These are phyloP conservation scores for Citrullus amarus DNA, from an alignment of 306 rosid species.

Conservation along the genomic window DNA sequence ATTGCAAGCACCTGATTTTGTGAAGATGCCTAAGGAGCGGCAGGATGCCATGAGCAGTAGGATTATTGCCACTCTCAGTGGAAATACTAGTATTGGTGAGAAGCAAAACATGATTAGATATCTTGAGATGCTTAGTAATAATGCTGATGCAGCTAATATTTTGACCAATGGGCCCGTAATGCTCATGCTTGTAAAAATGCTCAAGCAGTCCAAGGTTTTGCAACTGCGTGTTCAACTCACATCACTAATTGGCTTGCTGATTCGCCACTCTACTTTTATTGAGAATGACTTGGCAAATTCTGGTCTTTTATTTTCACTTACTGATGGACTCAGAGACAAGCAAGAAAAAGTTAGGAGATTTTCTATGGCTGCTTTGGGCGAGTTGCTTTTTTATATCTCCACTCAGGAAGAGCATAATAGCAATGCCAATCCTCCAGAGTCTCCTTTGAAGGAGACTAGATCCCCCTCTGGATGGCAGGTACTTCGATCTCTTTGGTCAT, in stretches of 20 bases:
- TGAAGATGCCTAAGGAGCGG: slow-evolving; percentile 68
- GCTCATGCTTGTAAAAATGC: slow-evolving; percentile 82
- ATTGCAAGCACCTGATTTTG: slow-evolving; percentile 64
- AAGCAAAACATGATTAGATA: slow-evolving; percentile 83
- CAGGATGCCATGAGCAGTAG: slow-evolving; percentile 48
- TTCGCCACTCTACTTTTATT: slow-evolving; percentile 80
- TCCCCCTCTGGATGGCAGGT: slow-evolving; percentile 79
- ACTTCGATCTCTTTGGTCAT: slow-evolving; percentile 18
- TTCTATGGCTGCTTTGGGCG: slow-evolving; percentile 98
- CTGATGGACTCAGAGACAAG: slow-evolving; percentile 88
- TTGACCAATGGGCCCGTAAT: slow-evolving; percentile 96
- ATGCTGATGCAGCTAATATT: slow-evolving; percentile 85
- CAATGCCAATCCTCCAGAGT: slow-evolving; percentile 54
- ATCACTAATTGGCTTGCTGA: slow-evolving; percentile 78
- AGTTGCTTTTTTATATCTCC: slow-evolving; percentile 81
- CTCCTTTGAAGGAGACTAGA: slow-evolving; percentile 70
- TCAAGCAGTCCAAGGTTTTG: slow-evolving; percentile 69
- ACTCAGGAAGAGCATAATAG: slow-evolving; percentile 64
- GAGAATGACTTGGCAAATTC: slow-evolving; percentile 78
- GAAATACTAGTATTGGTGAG: slow-evolving; percentile 66
- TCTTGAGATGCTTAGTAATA: slow-evolving; percentile 81
- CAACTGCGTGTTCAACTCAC: slow-evolving; percentile 91
- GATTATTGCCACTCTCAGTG: slow-evolving; percentile 53
- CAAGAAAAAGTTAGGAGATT: slow-evolving; percentile 95
- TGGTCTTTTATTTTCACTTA: slow-evolving; percentile 72